A percentile compares a stretch with the other conserved stretches of the same genome.
These are phyloP conservation scores for Peronospora destructor DNA, from an alignment of 352 stramenopile species.

Conservation along the genomic window DNA sequence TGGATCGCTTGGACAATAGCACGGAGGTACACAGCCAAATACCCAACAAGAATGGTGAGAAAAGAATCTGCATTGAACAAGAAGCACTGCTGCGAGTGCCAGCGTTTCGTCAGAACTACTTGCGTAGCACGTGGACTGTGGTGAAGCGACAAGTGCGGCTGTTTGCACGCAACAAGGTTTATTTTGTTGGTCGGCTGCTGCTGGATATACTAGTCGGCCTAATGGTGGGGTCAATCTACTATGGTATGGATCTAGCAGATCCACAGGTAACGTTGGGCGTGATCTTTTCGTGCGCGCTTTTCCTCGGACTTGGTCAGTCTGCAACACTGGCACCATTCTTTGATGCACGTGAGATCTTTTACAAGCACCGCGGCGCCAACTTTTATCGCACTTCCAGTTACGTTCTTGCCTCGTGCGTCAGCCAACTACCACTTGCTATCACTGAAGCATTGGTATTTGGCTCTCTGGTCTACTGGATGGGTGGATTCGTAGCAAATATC, in stretches of 20 bases:
- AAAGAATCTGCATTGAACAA: conserved; percentile 26
- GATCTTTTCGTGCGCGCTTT: conserved; percentile 74
- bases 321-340: conserved; percentile 55
- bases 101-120: conserved; percentile 32
- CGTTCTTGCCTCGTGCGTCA: conserved; percentile 38
- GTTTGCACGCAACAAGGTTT: conserved; percentile 32
- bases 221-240: conserved; percentile 39
- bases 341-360: conserved; percentile 55
- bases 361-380: conserved; percentile 81
- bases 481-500: conserved; percentile 37
- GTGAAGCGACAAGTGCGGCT: conserved; percentile 35
- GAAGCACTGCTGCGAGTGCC: conserved; percentile 35
- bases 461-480: conserved; percentile 72
- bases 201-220: conserved; percentile 33
- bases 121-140: conserved; percentile 31
- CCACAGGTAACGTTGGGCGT: conserved; percentile 46
- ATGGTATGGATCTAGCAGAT: conserved; percentile 28
- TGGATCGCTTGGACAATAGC: conserved; percentile 27
- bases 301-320: conserved; percentile 64
- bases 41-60: conserved; percentile 19
- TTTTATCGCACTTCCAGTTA: conserved; percentile 80
- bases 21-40: conserved; percentile 16
- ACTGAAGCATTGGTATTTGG: conserved; percentile 72
- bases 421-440: conserved; percentile 35
- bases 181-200: conserved; percentile 30